Percentiles rank a stretch among this genome's conserved stretches.
phyloP scores from a whole-genome alignment of 257 asterid species.

The Catharanthus roseus region DNA sequence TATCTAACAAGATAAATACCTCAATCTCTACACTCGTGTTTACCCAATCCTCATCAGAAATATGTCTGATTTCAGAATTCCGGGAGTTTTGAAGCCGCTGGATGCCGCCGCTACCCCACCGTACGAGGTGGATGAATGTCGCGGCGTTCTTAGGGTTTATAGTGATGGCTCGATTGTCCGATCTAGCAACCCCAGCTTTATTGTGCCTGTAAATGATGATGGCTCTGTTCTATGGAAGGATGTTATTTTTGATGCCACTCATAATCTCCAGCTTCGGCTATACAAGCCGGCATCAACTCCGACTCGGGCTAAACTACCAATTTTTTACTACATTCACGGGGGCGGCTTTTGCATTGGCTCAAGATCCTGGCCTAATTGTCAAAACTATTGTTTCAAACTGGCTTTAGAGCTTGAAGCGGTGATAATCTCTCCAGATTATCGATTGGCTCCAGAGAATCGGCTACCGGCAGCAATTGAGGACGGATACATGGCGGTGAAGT shows the following conservation, averaged over 20 bases:
- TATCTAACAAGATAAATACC: not conserved
- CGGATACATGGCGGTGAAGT: conserved; percentile 47
- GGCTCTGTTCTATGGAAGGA: conserved; percentile 72
- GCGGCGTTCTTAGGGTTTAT: conserved; percentile 56
- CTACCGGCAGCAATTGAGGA: conserved; percentile 79
- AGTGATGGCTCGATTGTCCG: conserved; percentile 73
- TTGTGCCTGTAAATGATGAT: conserved; percentile 40
- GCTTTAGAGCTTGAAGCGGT: conserved; percentile 59
- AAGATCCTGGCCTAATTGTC: conserved; percentile 71
- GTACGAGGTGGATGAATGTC: conserved; percentile 65
- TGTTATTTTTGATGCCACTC: conserved; percentile 32
- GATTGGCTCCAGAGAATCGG: conserved; percentile 64
- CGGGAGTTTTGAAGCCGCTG: not conserved
- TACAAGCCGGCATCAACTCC: conserved; percentile 58
- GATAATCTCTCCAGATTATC: conserved; percentile 61
- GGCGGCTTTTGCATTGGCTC: conserved; percentile 81
- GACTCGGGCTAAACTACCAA: conserved; percentile 42
- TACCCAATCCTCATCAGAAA: not conserved
- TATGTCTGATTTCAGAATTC: not conserved
- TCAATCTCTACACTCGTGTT: too few species aligned
- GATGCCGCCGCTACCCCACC: conserved; percentile 17
- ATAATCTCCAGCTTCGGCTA: conserved; percentile 59
- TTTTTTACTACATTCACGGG: conserved; percentile 68
- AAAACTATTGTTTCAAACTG: conserved; percentile 66
- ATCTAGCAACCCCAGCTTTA: conserved; percentile 46